phyloP scores from a whole-genome alignment of 495 filamentous ascomycete species.

The Rusavskia elegans region DNA sequence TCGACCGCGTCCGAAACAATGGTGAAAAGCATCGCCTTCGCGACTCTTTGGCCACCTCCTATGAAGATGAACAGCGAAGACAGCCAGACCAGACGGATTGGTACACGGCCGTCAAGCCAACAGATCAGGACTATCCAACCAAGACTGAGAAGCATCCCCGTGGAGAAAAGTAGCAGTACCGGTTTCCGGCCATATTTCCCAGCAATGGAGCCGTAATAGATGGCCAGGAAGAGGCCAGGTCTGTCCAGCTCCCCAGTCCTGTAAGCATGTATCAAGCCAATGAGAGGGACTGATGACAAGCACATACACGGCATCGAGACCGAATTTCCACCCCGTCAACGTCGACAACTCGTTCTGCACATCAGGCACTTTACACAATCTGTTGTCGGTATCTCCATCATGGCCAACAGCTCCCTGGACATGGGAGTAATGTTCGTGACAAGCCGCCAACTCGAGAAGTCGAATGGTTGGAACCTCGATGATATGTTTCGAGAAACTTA shows the following conservation, averaged over 20 bases:
- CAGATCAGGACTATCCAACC: constrained; percentile 10
- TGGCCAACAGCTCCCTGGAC: not conserved
- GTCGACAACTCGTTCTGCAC: constrained; percentile 10
- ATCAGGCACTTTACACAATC: constrained; percentile 8
- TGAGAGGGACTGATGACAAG: not conserved
- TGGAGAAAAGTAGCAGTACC: constrained; percentile 6
- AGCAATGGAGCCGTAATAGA: constrained; percentile 10
- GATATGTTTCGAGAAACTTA: constrained; percentile 8
- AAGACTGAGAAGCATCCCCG: constrained; percentile 7
- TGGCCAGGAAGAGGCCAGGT: constrained; percentile 4
- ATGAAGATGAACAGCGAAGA: constrained; percentile 12
- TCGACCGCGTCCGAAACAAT: constrained; percentile 11
- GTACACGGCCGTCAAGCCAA: constrained; percentile 3
- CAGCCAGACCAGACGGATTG: constrained; percentile 9
- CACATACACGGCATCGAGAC: constrained; percentile 10
- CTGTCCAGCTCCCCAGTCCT: not conserved
- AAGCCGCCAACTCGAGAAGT: constrained; percentile 7
- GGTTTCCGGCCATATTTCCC: constrained; percentile 2
- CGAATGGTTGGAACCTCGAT: constrained; percentile 10
- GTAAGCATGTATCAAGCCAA: not conserved
- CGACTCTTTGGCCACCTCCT: constrained; percentile 11
- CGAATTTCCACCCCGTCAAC: constrained; percentile 10
- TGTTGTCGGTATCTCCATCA: not conserved
- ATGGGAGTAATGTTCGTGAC: constrained; percentile 5
- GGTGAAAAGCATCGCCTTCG: constrained; percentile 12